phyloP scores from a whole-genome alignment of 2,329 filamentous ascomycete genomes.

The Pseudocercospora eumusae region DNA sequence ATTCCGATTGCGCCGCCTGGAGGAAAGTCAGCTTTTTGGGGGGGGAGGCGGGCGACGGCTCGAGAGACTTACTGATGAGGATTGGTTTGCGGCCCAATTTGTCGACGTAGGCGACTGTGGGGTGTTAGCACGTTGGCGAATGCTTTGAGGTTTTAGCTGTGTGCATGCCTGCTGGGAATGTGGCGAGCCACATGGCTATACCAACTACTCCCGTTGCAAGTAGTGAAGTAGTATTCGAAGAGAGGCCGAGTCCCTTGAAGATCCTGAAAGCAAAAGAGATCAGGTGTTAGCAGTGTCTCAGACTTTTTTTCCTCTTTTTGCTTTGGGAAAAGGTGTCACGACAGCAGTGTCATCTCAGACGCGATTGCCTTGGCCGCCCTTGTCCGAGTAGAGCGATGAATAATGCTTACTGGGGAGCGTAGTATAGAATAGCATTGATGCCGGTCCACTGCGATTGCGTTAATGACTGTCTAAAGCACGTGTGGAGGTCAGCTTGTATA shows the following conservation, averaged over 20 bases:
- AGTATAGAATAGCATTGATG: slow-evolving; percentile 51
- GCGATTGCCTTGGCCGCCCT: too few relatives aligned
- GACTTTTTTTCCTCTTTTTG: too few relatives aligned
- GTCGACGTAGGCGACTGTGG: slow-evolving; percentile 63
- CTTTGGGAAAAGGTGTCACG: too few relatives aligned
- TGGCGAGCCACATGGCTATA: slow-evolving; percentile 68
- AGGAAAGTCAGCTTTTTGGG: background rate
- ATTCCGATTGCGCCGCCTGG: slow-evolving; percentile 40
- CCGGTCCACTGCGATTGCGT: slow-evolving; percentile 13
- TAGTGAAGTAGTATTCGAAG: slow-evolving; percentile 54
- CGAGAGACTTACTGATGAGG: slow-evolving; percentile 32
- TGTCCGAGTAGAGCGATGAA: too few relatives aligned
- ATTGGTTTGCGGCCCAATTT: slow-evolving; percentile 49
- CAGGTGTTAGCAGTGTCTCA: too few relatives aligned
- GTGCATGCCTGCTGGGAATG: slow-evolving; percentile 54
- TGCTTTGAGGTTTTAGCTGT: slow-evolving; percentile 32
- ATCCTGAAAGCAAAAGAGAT: too few relatives aligned
- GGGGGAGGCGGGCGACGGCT: background rate
- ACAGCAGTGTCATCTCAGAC: too few relatives aligned
- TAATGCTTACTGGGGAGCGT: slow-evolving; percentile 53
- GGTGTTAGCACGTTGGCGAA: background rate
- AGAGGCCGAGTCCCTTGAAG: slow-evolving; percentile 46
- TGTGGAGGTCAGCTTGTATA: background rate
- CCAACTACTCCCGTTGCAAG: slow-evolving; percentile 72
- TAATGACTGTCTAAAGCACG: background rate